Percentiles rank a stretch among this genome's conserved stretches.
phyloP scores from a whole-genome alignment of 345 rosid species.

The Psidium friedrichsthalianum region DNA sequence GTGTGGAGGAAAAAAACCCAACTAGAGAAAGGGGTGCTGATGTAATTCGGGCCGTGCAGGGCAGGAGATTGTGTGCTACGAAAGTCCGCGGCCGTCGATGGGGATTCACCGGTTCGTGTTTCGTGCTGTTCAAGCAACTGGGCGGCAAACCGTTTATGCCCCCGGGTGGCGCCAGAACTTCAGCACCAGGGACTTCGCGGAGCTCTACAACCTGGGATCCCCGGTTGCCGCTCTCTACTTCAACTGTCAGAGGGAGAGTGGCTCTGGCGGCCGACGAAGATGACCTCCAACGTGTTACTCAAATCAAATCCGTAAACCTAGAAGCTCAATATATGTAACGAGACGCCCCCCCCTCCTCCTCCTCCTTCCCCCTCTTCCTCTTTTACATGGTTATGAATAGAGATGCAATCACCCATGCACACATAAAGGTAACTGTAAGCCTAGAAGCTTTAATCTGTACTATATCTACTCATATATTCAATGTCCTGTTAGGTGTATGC shows the following conservation, averaged over 20 bases:
- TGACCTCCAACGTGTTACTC: background rate
- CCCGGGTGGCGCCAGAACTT: constrained; percentile 93
- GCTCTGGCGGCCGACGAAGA: constrained; percentile 53
- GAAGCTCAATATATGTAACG: background rate
- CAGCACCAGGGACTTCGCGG: constrained; percentile 74
- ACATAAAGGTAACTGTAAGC: background rate
- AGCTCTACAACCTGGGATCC: constrained; percentile 68
- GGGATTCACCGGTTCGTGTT: constrained; percentile 72
- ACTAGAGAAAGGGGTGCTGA: background rate
- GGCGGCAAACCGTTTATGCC: constrained; percentile 79
- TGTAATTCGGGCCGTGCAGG: constrained; percentile 20
- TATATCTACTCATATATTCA: background rate
- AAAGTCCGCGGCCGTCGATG: constrained; percentile 56
- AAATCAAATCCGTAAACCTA: background rate
- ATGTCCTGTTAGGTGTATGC: background rate
- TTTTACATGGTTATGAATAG: background rate
- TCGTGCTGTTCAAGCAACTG: constrained; percentile 60
- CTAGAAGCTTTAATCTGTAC: background rate
- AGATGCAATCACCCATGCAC: background rate
- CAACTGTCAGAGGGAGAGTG: constrained; percentile 81
- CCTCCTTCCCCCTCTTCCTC: no score
- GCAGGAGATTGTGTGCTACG: constrained; percentile 63
- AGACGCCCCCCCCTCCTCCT: no score
- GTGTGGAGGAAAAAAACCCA: background rate
- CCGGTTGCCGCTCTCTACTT: constrained; percentile 76